A percentile compares a stretch with the other conserved stretches of the same genome.
Evolutionary conservation across 2,329 filamentous ascomycete genomes (phyloP).

Genomic region (Gaeumannomyces sp.): DNA sequence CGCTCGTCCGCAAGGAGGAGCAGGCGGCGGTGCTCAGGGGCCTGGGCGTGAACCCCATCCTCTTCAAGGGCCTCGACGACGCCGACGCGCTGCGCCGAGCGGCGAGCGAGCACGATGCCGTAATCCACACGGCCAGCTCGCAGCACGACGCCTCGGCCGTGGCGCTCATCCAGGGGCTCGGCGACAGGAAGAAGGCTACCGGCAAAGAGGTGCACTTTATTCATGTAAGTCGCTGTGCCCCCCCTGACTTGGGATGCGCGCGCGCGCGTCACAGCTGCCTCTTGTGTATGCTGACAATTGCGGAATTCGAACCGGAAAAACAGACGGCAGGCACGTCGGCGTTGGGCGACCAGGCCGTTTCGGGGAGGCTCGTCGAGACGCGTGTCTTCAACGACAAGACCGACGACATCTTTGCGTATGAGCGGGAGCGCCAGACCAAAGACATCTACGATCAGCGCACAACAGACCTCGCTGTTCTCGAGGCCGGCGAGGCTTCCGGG

Average conservation of each 20-base stretch:
- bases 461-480: conserved; percentile 36
- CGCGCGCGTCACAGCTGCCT: not conserved
- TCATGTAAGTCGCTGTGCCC: not conserved
- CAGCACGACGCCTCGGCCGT: conserved; percentile 30
- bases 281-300: not conserved
- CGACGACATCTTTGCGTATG: conserved; percentile 37
- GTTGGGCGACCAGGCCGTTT: conserved; percentile 34
- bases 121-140: conserved; percentile 37
- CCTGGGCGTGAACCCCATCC: conserved; percentile 18
- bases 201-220: conserved; percentile 22
- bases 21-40: not conserved
- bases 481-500: conserved; percentile 26
- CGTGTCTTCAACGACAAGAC: conserved; percentile 33
- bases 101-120: conserved; percentile 25
- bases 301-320: conserved; percentile 12
- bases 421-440: not conserved
- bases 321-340: conserved; percentile 37
- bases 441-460: conserved; percentile 29
- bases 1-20: not conserved
- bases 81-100: conserved; percentile 15
- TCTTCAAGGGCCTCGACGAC: conserved; percentile 21
- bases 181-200: conserved; percentile 27
- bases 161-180: conserved; percentile 37
- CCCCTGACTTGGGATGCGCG: too few relatives aligned
- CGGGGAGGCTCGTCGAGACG: conserved; percentile 22